Evolutionary conservation across 2,329 filamentous ascomycete genomes (phyloP), one percentile per base, ranked within the genome.

Genomic region (Blumeriella jaapii): DNA sequence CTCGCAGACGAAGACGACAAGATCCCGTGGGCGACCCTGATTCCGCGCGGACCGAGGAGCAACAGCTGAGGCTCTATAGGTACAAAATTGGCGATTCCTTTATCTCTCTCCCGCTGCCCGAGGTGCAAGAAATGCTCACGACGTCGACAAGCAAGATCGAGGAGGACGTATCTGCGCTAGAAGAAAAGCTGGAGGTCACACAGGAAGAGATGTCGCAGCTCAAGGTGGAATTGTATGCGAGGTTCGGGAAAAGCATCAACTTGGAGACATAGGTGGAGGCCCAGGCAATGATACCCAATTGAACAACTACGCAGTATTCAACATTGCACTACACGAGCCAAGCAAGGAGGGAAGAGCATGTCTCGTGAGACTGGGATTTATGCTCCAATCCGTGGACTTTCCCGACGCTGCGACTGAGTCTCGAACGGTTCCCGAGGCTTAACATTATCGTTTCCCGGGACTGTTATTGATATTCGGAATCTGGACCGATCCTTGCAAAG

Each of bases 21-120:
- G 54, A 78, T 98, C 14, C 87, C 84, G 82, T 95, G 70, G 18
- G 43, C 33, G n/a, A 2, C 15, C 8, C 10, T 11, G 16, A 9
- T 19, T n/a, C 13, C 10, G 4, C 14, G 22, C 11, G 2, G 9
- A 7, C 6, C 9, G 11, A 25, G 13, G 9, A 25, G 9, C 11
- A 29, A 20, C n/a, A 30, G 20, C 35, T 49, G 13, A 52, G 17
- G 26, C 31, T n/a, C 20, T 14, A 11, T 56, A 95, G 87, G 39
- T 96, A 96, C 68, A 93, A 93, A 63, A 84, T 98, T 39, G 91
- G 91, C 47, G 91, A 96, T 59, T 83, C 86, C 5, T 98, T 96
- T 64, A 82, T 96, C 59, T 82, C 85, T 40, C 63, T 98, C 34
- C 78, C 82, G 6, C 71, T 95, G 11, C 63, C 78, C 31, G 81